Evolutionary conservation across 345 rosid genomes (phyloP).

Genomic region (Ailanthus altissimus): DNA sequence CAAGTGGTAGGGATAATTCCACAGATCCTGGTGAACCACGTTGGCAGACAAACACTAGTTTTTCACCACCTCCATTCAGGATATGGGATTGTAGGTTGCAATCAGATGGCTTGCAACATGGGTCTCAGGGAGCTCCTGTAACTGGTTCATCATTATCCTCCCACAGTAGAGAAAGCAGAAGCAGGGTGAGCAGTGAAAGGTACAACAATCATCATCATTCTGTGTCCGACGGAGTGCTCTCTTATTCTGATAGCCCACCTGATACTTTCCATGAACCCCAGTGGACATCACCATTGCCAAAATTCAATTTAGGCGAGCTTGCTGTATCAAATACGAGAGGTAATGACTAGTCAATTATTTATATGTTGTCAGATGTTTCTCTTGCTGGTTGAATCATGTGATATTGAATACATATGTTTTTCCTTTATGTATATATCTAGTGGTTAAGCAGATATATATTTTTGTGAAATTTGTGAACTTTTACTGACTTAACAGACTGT

Average conservation of each 20-base stretch:
- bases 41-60: slow-evolving; percentile 84
- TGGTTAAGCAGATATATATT: neutral
- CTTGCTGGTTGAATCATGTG: neutral
- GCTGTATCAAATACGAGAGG: slow-evolving; percentile 49
- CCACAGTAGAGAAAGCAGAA: slow-evolving; percentile 48
- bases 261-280: slow-evolving; percentile 54
- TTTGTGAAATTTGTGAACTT: neutral
- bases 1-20: slow-evolving; percentile 42
- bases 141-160: slow-evolving; percentile 48
- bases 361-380: neutral
- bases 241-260: slow-evolving; percentile 57
- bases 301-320: slow-evolving; percentile 44
- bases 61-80: slow-evolving; percentile 70
- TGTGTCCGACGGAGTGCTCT: slow-evolving; percentile 63
- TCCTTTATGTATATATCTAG: neutral
- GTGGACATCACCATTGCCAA: slow-evolving; percentile 58
- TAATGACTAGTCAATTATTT: slow-evolving; percentile 21
- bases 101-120: slow-evolving; percentile 46
- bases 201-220: slow-evolving; percentile 61
- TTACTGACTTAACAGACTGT: too few species aligned
- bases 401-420: neutral
- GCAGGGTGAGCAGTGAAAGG: slow-evolving; percentile 48
- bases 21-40: slow-evolving; percentile 46
- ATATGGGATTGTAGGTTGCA: slow-evolving; percentile 65
- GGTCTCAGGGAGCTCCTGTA: slow-evolving; percentile 38